Conservation (phyloP, 257 asterid species). For the Scutellaria minor region DNA sequence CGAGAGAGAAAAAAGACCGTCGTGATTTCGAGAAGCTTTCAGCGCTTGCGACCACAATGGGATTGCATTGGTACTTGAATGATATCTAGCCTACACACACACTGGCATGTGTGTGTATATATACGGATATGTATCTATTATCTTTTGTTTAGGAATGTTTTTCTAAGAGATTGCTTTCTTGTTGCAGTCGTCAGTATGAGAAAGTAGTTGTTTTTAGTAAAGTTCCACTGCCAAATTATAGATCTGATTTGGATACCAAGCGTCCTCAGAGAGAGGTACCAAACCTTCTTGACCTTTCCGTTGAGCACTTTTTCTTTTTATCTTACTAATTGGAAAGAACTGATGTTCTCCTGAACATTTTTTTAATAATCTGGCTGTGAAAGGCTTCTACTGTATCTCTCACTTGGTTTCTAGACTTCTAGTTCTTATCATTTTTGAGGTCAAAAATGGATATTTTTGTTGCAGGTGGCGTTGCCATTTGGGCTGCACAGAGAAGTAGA, state of each 20-base stretch:
- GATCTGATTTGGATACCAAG: constrained; percentile 89
- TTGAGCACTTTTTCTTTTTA: constrained; percentile 13
- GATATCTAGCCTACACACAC: constrained; percentile 8
- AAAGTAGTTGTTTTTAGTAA: constrained; percentile 80
- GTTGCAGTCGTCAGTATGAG: constrained; percentile 76
- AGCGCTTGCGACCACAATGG: constrained; percentile 77
- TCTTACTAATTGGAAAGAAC: constrained; percentile 6
- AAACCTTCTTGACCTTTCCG: constrained; percentile 17
- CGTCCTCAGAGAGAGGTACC: constrained; percentile 95
- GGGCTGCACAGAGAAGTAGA: constrained; percentile 62
- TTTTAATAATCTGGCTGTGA: constrained; percentile 24
- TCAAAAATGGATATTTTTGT: constrained; percentile 27
- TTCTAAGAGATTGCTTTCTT: constrained; percentile 23
- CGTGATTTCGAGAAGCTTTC: constrained; percentile 91
- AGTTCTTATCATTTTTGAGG: constrained; percentile 13
- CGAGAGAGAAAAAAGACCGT: constrained; percentile 80
- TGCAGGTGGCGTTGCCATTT: constrained; percentile 67
- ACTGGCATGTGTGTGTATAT: background rate
- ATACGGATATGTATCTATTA: background rate
- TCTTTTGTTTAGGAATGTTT: constrained; percentile 29
- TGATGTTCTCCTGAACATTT: constrained; percentile 15
- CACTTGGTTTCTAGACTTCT: constrained; percentile 12
- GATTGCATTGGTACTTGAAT: constrained; percentile 66
- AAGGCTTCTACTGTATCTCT: constrained; percentile 18
- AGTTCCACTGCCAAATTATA: constrained; percentile 86